phyloP scores from a whole-genome alignment of 2,329 filamentous ascomycete genomes.

The Davidsoniella virescens region DNA sequence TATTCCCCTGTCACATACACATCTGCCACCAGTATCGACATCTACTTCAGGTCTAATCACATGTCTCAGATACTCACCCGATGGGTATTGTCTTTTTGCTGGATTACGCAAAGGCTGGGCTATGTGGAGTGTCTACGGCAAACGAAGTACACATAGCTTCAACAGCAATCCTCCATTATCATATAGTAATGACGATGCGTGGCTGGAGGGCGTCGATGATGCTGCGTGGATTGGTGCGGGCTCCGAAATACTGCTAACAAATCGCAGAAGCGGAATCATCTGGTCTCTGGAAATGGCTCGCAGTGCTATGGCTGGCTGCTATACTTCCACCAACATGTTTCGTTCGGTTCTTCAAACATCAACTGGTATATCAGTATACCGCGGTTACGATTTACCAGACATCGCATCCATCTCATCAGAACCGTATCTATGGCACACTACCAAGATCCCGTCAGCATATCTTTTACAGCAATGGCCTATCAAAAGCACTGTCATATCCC shows the following conservation, averaged over 20 bases:
- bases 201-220: constrained; percentile 63
- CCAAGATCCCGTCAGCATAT: constrained; percentile 71
- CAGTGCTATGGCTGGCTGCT: constrained; percentile 83
- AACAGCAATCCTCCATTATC: constrained; percentile 48
- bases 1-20: constrained; percentile 69
- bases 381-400: constrained; percentile 81
- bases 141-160: constrained; percentile 74
- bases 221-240: constrained; percentile 80
- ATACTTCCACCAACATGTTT: constrained; percentile 78
- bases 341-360: constrained; percentile 80
- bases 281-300: constrained; percentile 87
- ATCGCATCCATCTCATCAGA: constrained; percentile 84
- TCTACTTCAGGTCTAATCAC: constrained; percentile 54
- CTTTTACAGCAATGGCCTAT: constrained; percentile 90
- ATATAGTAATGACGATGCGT: constrained; percentile 56
- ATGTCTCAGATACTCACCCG: constrained; percentile 72
- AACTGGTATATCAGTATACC: constrained; percentile 77
- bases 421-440: constrained; percentile 85
- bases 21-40: constrained; percentile 52
- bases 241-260: constrained; percentile 65
- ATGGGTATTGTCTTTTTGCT: constrained; percentile 90
- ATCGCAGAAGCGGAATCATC: constrained; percentile 55
- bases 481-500: constrained; percentile 67
- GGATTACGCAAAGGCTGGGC: constrained; percentile 89
- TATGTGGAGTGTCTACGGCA: constrained; percentile 95